Percentiles rank a stretch among this genome's conserved stretches.
Evolutionary conservation across 2,329 filamentous ascomycete species (phyloP).

Genomic region (Fusarium agapanthi): DNA sequence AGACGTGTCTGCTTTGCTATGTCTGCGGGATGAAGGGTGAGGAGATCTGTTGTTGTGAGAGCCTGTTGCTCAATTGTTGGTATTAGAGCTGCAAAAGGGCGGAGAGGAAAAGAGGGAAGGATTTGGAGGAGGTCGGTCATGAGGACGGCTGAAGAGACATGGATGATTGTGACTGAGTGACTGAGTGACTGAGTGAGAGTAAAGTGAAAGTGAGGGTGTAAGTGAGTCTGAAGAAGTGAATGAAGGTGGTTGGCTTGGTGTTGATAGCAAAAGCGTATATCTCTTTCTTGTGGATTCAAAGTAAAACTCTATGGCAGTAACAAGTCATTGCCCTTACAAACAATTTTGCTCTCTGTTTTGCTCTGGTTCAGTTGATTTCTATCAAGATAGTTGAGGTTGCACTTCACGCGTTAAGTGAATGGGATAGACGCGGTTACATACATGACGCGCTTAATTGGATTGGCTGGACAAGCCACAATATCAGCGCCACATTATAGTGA

Average conservation of each 20-base stretch:
- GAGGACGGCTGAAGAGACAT: conserved; percentile 35
- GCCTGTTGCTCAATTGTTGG: conserved; percentile 80
- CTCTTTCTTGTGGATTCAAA: too few species aligned
- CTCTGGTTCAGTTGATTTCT: neutral
- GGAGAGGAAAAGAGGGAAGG: conserved; percentile 80
- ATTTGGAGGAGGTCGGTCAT: conserved; percentile 90
- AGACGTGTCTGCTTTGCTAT: conserved; percentile 87
- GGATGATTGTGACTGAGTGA: neutral
- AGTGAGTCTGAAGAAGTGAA: conserved; percentile 13
- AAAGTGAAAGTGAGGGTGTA: conserved; percentile 2
- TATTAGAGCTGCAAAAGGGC: conserved; percentile 77
- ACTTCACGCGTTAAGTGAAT: conserved; percentile 19
- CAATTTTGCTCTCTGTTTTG: neutral
- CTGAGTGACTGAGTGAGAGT: neutral
- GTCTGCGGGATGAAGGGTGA: conserved; percentile 83
- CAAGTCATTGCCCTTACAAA: neutral
- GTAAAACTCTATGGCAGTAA: neutral
- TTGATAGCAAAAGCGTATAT: neutral
- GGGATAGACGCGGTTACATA: conserved; percentile 3
- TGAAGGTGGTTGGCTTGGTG: neutral
- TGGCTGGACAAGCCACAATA: conserved; percentile 7
- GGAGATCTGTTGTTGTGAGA: conserved; percentile 82
- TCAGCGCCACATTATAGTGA: conserved; percentile 1
- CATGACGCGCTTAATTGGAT: conserved; percentile 20
- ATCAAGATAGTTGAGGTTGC: neutral